Evolutionary conservation across 208 protist species (phyloP).

Genomic region (Porcisia hertigi): DNA sequence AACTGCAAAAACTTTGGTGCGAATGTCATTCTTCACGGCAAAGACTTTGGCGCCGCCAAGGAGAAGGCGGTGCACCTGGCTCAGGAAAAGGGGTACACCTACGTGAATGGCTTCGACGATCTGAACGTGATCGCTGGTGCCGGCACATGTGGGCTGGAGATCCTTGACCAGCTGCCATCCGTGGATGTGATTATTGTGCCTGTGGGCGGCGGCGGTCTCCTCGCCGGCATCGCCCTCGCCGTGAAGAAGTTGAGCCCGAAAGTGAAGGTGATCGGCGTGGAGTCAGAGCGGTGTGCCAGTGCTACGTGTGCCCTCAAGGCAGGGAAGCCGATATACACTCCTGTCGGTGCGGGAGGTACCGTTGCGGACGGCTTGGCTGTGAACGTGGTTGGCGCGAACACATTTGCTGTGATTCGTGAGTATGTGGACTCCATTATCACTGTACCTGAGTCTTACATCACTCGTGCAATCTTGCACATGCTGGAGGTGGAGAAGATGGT

Average conservation of each 20-base stretch:
- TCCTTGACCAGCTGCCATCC: conserved; percentile 84
- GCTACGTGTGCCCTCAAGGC: conserved; percentile 57
- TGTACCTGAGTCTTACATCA: conserved; percentile 76
- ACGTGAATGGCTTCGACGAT: conserved; percentile 93
- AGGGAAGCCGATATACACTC: conserved; percentile 55
- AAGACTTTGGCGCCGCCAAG: conserved; percentile 81
- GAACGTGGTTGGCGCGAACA: conserved; percentile 67
- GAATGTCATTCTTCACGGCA: conserved; percentile 69
- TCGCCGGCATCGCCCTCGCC: conserved; percentile 83
- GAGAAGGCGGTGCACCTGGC: conserved; percentile 44
- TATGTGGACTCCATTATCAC: conserved; percentile 79
- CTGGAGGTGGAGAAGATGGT: conserved; percentile 91
- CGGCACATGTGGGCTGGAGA: conserved; percentile 89
- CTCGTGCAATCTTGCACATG: conserved; percentile 82
- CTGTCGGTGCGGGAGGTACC: conserved; percentile 54
- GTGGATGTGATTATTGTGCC: conserved; percentile 88
- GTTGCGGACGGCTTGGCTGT: conserved; percentile 94
- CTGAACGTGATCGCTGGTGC: conserved; percentile 81
- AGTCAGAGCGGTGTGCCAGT: conserved; percentile 68
- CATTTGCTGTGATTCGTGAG: conserved; percentile 69
- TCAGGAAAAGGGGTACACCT: conserved; percentile 45
- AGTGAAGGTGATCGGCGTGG: conserved; percentile 83
- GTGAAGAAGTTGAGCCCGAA: conserved; percentile 81
- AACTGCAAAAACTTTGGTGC: conserved; percentile 76
- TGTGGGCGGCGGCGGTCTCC: conserved; percentile 88